These are phyloP conservation scores for Chrysophaeum taylorii DNA, from an alignment of 352 stramenopile genomes.

Conservation along the genomic window DNA sequence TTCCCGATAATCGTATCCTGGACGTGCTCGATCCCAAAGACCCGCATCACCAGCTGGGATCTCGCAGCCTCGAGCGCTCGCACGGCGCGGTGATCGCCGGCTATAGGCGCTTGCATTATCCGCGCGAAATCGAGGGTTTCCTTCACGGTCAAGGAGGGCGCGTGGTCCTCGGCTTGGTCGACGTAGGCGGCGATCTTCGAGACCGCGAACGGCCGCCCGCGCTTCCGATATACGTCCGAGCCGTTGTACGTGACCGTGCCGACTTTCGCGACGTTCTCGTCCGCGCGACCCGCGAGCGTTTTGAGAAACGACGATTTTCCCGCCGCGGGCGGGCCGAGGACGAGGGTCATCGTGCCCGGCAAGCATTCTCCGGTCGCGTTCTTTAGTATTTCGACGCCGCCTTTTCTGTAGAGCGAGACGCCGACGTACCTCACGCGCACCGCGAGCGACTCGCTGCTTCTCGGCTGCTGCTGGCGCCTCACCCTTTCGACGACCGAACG, in stretches of 20 bases:
- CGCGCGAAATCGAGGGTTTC: background rate
- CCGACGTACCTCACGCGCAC: no score
- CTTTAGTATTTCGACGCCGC: constrained; percentile 32
- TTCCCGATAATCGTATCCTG: constrained; percentile 37
- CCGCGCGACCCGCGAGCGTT: constrained; percentile 39
- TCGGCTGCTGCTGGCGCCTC: no score
- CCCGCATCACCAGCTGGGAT: constrained; percentile 58
- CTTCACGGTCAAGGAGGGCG: background rate
- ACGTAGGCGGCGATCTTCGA: constrained; percentile 41
- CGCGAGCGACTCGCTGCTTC: no score
- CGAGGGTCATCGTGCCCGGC: constrained; percentile 45
- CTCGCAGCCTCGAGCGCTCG: no score
- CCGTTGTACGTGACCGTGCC: constrained; percentile 34
- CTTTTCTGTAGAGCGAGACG: no score
- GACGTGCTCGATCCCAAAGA: constrained; percentile 68
- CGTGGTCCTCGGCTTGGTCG: background rate
- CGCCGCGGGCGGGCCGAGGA: constrained; percentile 42
- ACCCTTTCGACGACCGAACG: no score
- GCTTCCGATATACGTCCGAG: constrained; percentile 37
- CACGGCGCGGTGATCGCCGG: no score
- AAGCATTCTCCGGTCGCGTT: constrained; percentile 37
- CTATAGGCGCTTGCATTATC: no score
- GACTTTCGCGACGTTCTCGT: constrained; percentile 24
- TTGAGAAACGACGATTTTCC: constrained; percentile 49
- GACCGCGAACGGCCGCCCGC: constrained; percentile 29